A percentile compares a stretch with the other conserved stretches of the same genome.
These are phyloP conservation scores for Parietaria judaica DNA, from an alignment of 306 rosid genomes.

Conservation along the genomic window DNA sequence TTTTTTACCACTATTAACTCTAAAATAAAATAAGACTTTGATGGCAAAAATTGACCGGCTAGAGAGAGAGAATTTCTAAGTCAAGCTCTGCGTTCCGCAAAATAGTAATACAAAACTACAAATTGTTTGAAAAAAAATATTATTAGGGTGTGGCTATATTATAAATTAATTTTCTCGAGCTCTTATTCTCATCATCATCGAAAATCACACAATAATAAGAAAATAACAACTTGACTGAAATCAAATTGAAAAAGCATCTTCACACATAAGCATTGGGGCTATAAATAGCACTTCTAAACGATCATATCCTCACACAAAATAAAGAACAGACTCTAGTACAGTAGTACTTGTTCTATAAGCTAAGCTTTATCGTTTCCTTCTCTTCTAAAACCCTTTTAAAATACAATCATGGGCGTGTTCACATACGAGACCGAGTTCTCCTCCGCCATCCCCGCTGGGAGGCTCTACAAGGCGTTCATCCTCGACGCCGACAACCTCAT, in stretches of 20 bases:
- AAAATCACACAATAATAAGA: not conserved
- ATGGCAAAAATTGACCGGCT: not conserved
- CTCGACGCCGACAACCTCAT: slow-evolving; percentile 21
- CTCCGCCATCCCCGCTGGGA: slow-evolving; percentile 21
- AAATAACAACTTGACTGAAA: not conserved
- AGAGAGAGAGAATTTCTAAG: not conserved
- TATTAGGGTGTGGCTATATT: too few species aligned
- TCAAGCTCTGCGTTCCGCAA: not conserved
- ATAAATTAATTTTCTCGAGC: too few species aligned
- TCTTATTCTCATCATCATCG: too few species aligned
- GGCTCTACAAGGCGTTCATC: slow-evolving; percentile 29
- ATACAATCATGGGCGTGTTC: slow-evolving; percentile 8
- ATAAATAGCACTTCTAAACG: not conserved
- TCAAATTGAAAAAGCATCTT: not conserved
- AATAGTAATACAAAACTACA: not conserved
- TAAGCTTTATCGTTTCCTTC: not conserved
- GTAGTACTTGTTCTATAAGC: not conserved
- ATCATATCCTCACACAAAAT: not conserved
- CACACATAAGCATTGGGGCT: not conserved
- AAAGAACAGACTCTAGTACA: not conserved
- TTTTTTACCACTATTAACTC: too few species aligned
- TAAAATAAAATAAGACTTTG: not conserved
- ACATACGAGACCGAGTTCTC: slow-evolving; percentile 12
- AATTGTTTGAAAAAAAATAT: not conserved
- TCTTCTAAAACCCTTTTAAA: not conserved